Evolutionary conservation across 441 rosid species (phyloP), one percentile per base, ranked within the genome.

Genomic region (Viola pubescens): DNA sequence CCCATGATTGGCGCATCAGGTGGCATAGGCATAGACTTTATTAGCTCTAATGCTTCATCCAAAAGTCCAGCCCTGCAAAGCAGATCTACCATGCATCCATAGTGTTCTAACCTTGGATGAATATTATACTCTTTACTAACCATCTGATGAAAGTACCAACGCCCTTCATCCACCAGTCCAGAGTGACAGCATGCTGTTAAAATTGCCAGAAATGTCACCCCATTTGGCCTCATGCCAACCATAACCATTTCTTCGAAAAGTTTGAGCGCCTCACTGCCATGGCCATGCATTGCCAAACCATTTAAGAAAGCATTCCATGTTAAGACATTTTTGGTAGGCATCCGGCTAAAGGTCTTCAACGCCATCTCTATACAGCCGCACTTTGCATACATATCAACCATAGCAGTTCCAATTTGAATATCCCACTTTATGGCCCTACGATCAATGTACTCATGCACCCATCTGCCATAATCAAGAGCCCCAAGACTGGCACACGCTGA

Each of bases 111-210:
- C 56, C 85, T 82, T 43, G 94, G 91, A 48, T 55, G 61, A 59
- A 88, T 77, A 55, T 80, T 75, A 52, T 81, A 78, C 57, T 63
- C 59, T 56, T 67, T 67, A 51, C 67, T 65, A 56, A 53, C 74
- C 91, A 88, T 86, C 3, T 84, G 72, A 37, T 77, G 75, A 72
- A 88, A 84, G 65, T 78, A 79, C 14, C 8, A 8, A 51, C 71
- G 72, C 52, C 86, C 88, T 53, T 76, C 77, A 64, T 80, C 76
- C 26, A 68, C 62, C 43, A 82, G 79, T 63, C 89, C 94, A 1
- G 85, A 85, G 75, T 86, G 94, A 72, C 89, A 81, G 62, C 96
- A 86, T 65, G 94, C 86, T 64, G 83, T 85, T 66, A 84, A 61
- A 73, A 84, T 56, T 48, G 90, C 89, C 9, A 89, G 75, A 68